These are phyloP conservation scores for Geotrichum europaeum DNA, from an alignment of 1,139 yeast species.

Conservation along the genomic window DNA sequence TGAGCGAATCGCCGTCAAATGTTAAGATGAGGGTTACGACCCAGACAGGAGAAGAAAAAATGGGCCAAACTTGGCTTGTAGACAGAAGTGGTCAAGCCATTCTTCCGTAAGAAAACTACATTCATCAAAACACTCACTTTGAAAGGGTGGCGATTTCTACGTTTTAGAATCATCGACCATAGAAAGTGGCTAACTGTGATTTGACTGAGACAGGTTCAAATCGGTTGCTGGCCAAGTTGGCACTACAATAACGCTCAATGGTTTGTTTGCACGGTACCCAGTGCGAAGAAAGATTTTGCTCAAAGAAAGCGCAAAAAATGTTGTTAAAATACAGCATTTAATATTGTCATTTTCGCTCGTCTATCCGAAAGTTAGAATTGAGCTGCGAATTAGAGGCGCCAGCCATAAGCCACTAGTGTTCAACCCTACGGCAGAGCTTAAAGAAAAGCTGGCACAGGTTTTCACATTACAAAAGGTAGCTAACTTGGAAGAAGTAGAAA, in stretches of 20 bases:
- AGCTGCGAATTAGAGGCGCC: slow-evolving; percentile 21
- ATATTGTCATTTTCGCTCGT: slow-evolving; percentile 35
- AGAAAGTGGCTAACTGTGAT: neutral
- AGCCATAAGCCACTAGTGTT: slow-evolving; percentile 10
- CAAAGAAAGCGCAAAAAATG: slow-evolving; percentile 27
- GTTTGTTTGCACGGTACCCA: slow-evolving; percentile 34
- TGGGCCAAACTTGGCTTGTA: slow-evolving; percentile 39
- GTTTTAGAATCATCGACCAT: neutral
- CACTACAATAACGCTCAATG: slow-evolving; percentile 35
- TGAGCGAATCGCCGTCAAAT: slow-evolving; percentile 8
- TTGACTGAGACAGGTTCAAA: slow-evolving; percentile 18
- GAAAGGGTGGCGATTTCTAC: neutral
- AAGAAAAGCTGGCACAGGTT: slow-evolving; percentile 16
- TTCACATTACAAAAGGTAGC: slow-evolving; percentile 8
- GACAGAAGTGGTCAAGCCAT: slow-evolving; percentile 30
- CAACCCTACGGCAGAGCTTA: slow-evolving; percentile 14
- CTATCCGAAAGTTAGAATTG: slow-evolving; percentile 34
- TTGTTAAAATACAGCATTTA: slow-evolving; percentile 29
- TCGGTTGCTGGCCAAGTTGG: slow-evolving; percentile 34
- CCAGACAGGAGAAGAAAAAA: slow-evolving; percentile 23
- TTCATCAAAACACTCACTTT: neutral
- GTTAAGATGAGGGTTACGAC: slow-evolving; percentile 33
- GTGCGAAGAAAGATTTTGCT: slow-evolving; percentile 35
- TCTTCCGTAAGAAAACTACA: slow-evolving; percentile 7
- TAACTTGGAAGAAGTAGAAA: slow-evolving; percentile 7